Conservation (phyloP, 306 rosid genomes). For the Argentina anserina region DNA sequence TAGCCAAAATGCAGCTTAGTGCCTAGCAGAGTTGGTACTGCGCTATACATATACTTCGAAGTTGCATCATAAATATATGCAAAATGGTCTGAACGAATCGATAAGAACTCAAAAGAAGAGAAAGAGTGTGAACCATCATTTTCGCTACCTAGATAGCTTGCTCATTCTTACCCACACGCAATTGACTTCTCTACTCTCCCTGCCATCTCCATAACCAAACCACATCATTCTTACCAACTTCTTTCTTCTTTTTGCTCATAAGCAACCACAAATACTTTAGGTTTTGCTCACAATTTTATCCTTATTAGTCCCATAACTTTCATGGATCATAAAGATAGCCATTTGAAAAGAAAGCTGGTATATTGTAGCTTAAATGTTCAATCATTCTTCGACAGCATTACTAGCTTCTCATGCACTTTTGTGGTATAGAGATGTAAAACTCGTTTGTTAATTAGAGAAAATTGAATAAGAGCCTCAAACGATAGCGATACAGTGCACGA, state of each 20-base stretch:
- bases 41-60: neutral
- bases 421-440: neutral
- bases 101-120: constrained; percentile 19
- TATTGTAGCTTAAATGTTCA: neutral
- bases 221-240: neutral
- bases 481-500: neutral
- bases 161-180: constrained; percentile 40
- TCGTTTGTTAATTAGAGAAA: neutral
- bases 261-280: neutral
- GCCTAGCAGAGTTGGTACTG: neutral
- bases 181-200: constrained; percentile 24
- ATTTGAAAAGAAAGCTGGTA: neutral
- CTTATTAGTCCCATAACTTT: neutral
- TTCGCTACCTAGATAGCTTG: neutral
- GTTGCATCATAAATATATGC: neutral
- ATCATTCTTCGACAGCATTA: neutral
- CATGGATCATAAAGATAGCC: constrained; percentile 1
- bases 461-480: neutral
- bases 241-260: neutral
- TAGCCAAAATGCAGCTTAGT: neutral
- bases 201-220: constrained; percentile 16
- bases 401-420: neutral
- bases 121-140: constrained; percentile 39
- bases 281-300: neutral
- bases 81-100: constrained; percentile 5